Conservation (phyloP, 2,329 filamentous ascomycete genomes). For the Hypoxylon sp. region DNA sequence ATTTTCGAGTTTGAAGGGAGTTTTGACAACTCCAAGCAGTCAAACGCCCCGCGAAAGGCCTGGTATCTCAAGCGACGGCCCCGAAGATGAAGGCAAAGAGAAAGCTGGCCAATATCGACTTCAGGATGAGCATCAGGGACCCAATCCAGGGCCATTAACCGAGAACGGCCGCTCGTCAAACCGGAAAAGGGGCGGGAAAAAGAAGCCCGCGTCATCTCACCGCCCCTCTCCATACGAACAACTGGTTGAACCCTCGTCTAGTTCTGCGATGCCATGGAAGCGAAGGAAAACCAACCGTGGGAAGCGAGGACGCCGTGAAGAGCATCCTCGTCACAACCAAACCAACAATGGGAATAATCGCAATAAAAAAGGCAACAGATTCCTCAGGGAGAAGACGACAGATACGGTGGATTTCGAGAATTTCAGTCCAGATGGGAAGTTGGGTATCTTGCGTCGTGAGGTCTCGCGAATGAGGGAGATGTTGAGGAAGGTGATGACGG, state of each 20-base stretch:
- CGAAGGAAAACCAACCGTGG: neutral
- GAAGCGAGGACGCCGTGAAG: conserved; percentile 1
- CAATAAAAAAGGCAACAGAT: neutral
- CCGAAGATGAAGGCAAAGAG: conserved; percentile 2
- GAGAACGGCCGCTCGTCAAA: neutral
- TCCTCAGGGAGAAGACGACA: conserved; percentile 25
- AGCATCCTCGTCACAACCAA: neutral
- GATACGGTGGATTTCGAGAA: conserved; percentile 24
- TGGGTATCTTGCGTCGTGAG: neutral
- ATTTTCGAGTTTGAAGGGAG: neutral
- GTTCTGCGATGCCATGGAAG: neutral
- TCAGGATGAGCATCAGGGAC: neutral
- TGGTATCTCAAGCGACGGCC: neutral
- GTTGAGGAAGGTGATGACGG: conserved; percentile 7
- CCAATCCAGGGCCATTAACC: neutral
- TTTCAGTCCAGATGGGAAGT: conserved; percentile 14
- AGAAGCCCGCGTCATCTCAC: neutral
- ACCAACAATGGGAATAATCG: neutral
- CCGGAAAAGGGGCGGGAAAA: neutral
- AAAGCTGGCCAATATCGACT: neutral
- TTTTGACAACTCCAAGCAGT: neutral
- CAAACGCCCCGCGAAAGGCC: neutral
- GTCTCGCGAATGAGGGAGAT: conserved; percentile 7
- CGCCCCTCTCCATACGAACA: conserved; percentile 11
- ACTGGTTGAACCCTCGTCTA: neutral